Evolutionary conservation across 148 eudicot species (phyloP).

Genomic region (Cornus kousa): DNA sequence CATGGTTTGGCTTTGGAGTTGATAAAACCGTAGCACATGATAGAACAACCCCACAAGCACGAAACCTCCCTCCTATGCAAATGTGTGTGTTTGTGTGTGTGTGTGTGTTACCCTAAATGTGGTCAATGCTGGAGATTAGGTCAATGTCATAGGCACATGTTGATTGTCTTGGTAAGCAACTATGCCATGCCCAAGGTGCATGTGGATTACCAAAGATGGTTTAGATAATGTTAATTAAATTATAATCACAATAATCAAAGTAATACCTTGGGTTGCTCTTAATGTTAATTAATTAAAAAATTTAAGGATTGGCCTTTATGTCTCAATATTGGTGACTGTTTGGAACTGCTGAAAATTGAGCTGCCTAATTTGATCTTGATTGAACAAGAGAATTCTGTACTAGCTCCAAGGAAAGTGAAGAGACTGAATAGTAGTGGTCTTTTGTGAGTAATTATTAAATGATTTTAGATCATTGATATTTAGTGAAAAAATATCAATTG

Average conservation of each 20-base stretch:
- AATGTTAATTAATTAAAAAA: too few species aligned
- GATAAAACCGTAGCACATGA: not conserved
- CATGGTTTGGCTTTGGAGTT: not conserved
- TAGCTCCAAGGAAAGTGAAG: too few species aligned
- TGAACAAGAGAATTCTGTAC: not conserved
- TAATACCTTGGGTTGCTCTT: too few species aligned
- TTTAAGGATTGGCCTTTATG: not conserved
- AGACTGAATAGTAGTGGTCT: too few species aligned
- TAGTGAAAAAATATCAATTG: too few species aligned
- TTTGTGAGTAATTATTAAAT: too few species aligned
- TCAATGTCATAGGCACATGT: not conserved
- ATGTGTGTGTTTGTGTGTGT: too few species aligned
- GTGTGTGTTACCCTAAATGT: too few species aligned
- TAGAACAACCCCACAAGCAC: slow-evolving; percentile 3
- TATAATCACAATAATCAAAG: too few species aligned
- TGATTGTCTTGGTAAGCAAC: too few species aligned
- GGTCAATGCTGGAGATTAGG: not conserved
- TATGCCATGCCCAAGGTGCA: not conserved
- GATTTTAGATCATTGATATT: too few species aligned
- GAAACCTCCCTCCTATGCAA: not conserved
- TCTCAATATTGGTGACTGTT: not conserved
- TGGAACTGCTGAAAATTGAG: not conserved
- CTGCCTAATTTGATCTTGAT: not conserved
- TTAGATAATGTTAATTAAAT: not conserved
- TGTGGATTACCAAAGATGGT: not conserved